Conservation (phyloP, 192 early-diverging fungal genomes). For the Oehlia diaphana region DNA sequence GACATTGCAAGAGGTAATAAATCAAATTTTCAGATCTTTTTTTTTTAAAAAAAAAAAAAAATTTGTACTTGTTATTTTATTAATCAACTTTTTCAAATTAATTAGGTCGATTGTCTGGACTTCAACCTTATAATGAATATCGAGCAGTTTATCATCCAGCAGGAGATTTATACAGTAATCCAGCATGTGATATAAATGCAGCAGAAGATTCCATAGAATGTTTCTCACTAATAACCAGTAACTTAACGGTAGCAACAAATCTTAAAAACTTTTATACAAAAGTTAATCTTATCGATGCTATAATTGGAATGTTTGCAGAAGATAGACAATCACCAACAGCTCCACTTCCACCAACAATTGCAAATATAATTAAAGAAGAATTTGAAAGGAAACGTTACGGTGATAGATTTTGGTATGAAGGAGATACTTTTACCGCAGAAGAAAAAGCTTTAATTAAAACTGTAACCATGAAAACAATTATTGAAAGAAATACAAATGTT, state of each 20-base stretch:
- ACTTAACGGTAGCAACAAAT: background rate
- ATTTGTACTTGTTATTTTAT: background rate
- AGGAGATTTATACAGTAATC: background rate
- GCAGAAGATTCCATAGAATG: slow-evolving; percentile 6
- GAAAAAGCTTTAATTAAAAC: background rate
- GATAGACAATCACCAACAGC: background rate
- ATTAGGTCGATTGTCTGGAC: background rate
- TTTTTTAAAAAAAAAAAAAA: too few relatives aligned
- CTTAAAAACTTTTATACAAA: background rate
- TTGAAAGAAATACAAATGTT: slow-evolving; percentile 12
- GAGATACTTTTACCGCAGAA: background rate
- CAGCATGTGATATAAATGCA: background rate
- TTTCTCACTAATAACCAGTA: background rate
- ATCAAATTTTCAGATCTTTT: too few relatives aligned
- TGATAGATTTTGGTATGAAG: slow-evolving; percentile 22
- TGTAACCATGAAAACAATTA: background rate
- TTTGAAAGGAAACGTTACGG: background rate
- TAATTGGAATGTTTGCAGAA: slow-evolving; percentile 20
- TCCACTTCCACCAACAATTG: slow-evolving; percentile 9
- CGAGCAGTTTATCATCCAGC: background rate
- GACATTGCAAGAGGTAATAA: slow-evolving; percentile 7
- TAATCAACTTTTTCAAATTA: background rate
- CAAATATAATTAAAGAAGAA: background rate
- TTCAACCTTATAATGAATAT: background rate
- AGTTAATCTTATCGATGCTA: background rate